Percentiles rank a stretch among this genome's conserved stretches.
Evolutionary conservation across 2,329 filamentous ascomycete species (phyloP).

Genomic region (Sporothrix euskadiensis): DNA sequence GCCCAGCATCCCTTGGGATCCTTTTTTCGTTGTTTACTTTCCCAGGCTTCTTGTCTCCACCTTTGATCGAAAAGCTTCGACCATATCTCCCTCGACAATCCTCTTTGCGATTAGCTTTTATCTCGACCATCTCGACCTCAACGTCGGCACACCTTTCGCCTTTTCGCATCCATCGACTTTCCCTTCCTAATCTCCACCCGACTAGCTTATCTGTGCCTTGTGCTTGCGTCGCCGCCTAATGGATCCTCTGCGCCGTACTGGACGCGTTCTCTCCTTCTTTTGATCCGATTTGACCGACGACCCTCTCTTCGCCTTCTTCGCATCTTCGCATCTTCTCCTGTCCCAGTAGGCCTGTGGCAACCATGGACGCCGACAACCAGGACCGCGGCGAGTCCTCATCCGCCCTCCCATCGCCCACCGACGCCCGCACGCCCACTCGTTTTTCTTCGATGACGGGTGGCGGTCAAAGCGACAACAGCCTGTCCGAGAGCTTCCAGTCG

Average conservation of each 20-base stretch:
- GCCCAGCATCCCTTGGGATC: neutral
- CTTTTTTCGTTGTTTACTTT: constrained; percentile 16
- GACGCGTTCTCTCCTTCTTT: constrained; percentile 1
- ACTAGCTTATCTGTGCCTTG: neutral
- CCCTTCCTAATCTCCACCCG: neutral
- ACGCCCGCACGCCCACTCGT: constrained; percentile 23
- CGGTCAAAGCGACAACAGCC: constrained; percentile 39
- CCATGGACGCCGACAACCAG: constrained; percentile 22
- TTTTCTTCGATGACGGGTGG: neutral
- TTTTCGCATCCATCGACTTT: neutral
- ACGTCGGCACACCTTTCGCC: neutral
- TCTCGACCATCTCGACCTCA: neutral
- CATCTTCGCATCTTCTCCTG: neutral
- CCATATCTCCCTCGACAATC: neutral
- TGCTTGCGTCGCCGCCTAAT: constrained; percentile 18
- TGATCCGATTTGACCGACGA: neutral
- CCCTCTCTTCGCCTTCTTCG: neutral
- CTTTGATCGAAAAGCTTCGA: neutral
- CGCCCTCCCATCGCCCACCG: constrained; percentile 24
- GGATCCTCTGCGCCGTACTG: constrained; percentile 20
- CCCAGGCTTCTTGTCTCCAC: neutral
- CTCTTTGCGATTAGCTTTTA: neutral
- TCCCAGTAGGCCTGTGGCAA: neutral
- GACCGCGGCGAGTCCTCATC: constrained; percentile 23
- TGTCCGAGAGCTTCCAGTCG: constrained; percentile 59